These are phyloP conservation scores for Magnusiomyces tetraspermus DNA, from an alignment of 1,139 yeast species.

Conservation along the genomic window DNA sequence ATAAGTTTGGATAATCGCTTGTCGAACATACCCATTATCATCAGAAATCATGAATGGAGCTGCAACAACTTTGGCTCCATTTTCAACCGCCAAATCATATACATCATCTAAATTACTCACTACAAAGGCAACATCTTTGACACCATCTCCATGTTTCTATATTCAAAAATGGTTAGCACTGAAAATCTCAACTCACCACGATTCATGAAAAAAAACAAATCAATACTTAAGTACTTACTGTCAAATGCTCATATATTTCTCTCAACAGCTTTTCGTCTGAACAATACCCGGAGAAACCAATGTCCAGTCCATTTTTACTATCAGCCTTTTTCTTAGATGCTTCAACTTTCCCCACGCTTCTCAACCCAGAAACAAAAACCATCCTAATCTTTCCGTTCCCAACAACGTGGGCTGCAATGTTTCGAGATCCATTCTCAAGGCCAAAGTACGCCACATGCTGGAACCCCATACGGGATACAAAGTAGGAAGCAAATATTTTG, in stretches of 20 bases:
- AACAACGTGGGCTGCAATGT: conserved; percentile 52
- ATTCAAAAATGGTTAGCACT: neutral
- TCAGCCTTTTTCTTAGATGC: conserved; percentile 1
- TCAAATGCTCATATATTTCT: conserved; percentile 41
- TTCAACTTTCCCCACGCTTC: conserved; percentile 18
- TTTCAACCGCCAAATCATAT: conserved; percentile 39
- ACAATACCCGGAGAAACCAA: neutral
- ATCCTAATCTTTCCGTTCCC: conserved; percentile 46
- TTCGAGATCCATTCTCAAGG: conserved; percentile 56
- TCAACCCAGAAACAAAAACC: conserved; percentile 41
- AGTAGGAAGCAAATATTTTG: conserved; percentile 48
- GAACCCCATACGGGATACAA: conserved; percentile 54
- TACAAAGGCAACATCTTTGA: conserved; percentile 57
- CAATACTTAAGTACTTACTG: too few relatives aligned
- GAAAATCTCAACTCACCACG: neutral
- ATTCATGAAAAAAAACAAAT: too few relatives aligned
- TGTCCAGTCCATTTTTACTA: neutral
- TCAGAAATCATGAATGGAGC: conserved; percentile 40
- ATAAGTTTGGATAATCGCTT: conserved; percentile 51
- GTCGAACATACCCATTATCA: conserved; percentile 40
- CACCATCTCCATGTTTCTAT: conserved; percentile 62
- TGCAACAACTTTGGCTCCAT: conserved; percentile 46
- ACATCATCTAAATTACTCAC: conserved; percentile 44
- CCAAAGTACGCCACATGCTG: conserved; percentile 52
- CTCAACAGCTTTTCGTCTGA: conserved; percentile 24